Conservation (phyloP, 2,329 filamentous ascomycete genomes). For the Tetracladium maxilliforme region DNA sequence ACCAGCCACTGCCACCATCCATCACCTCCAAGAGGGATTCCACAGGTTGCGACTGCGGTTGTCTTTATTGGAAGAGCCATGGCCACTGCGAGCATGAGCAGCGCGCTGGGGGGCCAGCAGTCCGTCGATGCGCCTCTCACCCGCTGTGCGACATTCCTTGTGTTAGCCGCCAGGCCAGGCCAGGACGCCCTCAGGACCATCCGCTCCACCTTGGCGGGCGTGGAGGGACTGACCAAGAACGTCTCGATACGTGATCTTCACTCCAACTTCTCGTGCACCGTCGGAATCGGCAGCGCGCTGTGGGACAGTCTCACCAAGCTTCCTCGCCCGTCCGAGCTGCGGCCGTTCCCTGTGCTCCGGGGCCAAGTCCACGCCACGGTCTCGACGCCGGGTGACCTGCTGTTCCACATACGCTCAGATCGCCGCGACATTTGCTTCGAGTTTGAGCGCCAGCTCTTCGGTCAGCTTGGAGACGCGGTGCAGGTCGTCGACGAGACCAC, state of each 20-base stretch:
- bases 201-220: constrained; percentile 25
- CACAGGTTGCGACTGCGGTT: too few relatives aligned
- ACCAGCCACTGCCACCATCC: too few relatives aligned
- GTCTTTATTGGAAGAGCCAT: too few relatives aligned
- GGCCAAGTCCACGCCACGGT: constrained; percentile 33
- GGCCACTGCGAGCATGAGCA: too few relatives aligned
- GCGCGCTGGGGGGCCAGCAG: too few relatives aligned
- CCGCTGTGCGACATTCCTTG: constrained; percentile 34
- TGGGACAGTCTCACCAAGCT: constrained; percentile 32
- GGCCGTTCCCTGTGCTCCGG: constrained; percentile 28
- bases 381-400: constrained; percentile 38
- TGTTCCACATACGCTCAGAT: constrained; percentile 43
- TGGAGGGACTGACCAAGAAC: constrained; percentile 33
- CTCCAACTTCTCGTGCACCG: constrained; percentile 32
- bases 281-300: constrained; percentile 34
- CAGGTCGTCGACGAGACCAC: constrained; percentile 33
- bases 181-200: constrained; percentile 22
- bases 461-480: constrained; percentile 28
- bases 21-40: too few relatives aligned
- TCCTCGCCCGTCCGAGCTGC: constrained; percentile 33
- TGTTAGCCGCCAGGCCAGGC: constrained; percentile 23
- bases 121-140: constrained; percentile 35
- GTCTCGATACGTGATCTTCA: constrained; percentile 32
- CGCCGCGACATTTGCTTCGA: constrained; percentile 42
- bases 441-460: constrained; percentile 38